These are phyloP conservation scores for Kwoniella shandongensis DNA, from an alignment of 768 basidiomycete genomes.

Conservation along the genomic window DNA sequence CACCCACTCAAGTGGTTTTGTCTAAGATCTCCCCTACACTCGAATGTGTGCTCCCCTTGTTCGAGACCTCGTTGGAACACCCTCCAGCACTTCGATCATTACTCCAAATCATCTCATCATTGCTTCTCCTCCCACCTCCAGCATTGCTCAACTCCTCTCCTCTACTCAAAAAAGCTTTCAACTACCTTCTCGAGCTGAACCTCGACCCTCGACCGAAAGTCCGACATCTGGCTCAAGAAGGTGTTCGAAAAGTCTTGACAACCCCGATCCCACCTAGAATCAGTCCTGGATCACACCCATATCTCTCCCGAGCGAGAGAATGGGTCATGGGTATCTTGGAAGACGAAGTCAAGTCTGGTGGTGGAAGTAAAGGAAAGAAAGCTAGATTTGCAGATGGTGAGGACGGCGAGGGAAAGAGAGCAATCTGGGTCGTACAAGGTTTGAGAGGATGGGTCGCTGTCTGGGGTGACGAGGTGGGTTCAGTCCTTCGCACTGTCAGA, in stretches of 20 bases:
- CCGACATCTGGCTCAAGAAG: slow-evolving; percentile 82
- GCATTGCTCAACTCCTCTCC: slow-evolving; percentile 64
- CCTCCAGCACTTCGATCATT: slow-evolving; percentile 71
- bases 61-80: slow-evolving; percentile 70
- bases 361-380: slow-evolving; percentile 60
- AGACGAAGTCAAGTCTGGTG: slow-evolving; percentile 63
- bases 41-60: slow-evolving; percentile 73
- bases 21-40: slow-evolving; percentile 71
- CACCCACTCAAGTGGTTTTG: slow-evolving; percentile 75
- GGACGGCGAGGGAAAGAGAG: slow-evolving; percentile 65
- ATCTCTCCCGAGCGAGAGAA: slow-evolving; percentile 73
- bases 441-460: slow-evolving; percentile 62
- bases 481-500: not conserved
- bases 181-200: slow-evolving; percentile 75
- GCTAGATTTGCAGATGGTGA: slow-evolving; percentile 60
- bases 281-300: slow-evolving; percentile 68
- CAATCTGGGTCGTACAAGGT: slow-evolving; percentile 59
- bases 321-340: slow-evolving; percentile 70
- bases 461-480: slow-evolving; percentile 64
- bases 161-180: slow-evolving; percentile 74
- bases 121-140: slow-evolving; percentile 71
- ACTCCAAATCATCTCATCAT: slow-evolving; percentile 68
- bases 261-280: slow-evolving; percentile 73
- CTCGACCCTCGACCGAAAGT: slow-evolving; percentile 92
- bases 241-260: slow-evolving; percentile 72